phyloP scores from a whole-genome alignment of 2,329 filamentous ascomycete species.

The Phaeosphaeriaceae sp. region DNA sequence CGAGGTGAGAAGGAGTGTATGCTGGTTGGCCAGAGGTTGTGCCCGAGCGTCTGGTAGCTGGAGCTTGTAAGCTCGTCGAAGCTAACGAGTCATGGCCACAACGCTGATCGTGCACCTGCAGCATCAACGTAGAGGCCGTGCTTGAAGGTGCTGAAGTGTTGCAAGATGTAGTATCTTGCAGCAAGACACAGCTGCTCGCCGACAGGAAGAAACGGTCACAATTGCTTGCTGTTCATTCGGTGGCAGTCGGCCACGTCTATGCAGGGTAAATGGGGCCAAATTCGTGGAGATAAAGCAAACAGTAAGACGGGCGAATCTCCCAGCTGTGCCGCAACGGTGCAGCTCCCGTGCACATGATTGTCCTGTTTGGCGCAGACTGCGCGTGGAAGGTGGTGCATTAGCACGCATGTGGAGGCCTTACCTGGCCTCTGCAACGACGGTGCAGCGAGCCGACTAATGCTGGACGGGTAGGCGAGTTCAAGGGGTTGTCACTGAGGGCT shows the following conservation, averaged over 20 bases:
- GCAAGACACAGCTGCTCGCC: constrained; percentile 1
- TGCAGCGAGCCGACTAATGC: constrained; percentile 10
- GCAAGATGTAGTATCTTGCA: constrained; percentile 14
- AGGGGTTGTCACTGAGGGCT: not conserved
- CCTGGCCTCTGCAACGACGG: constrained; percentile 18
- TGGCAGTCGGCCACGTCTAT: constrained; percentile 38
- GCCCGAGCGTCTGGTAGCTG: constrained; percentile 22
- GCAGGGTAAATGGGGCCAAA: constrained; percentile 11
- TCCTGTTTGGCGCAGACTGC: constrained; percentile 1
- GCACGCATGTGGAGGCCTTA: constrained; percentile 19
- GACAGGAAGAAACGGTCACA: not conserved
- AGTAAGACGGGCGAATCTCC: constrained; percentile 23
- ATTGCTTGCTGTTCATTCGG: constrained; percentile 20
- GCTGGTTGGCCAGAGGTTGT: constrained; percentile 13
- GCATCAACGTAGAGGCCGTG: constrained; percentile 3
- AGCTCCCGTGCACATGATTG: constrained; percentile 22
- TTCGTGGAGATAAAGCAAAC: constrained; percentile 16
- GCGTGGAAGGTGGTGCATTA: constrained; percentile 29
- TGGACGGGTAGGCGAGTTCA: constrained; percentile 14
- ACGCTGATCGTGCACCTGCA: constrained; percentile 2
- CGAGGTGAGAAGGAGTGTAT: not conserved
- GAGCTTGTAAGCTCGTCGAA: constrained; percentile 9
- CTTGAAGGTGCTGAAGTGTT: constrained; percentile 12
- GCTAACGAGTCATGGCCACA: constrained; percentile 9
- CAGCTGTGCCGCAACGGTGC: constrained; percentile 30